phyloP scores from a whole-genome alignment of 1,284 basidiomycete species.

The Spongiforma sp. region DNA sequence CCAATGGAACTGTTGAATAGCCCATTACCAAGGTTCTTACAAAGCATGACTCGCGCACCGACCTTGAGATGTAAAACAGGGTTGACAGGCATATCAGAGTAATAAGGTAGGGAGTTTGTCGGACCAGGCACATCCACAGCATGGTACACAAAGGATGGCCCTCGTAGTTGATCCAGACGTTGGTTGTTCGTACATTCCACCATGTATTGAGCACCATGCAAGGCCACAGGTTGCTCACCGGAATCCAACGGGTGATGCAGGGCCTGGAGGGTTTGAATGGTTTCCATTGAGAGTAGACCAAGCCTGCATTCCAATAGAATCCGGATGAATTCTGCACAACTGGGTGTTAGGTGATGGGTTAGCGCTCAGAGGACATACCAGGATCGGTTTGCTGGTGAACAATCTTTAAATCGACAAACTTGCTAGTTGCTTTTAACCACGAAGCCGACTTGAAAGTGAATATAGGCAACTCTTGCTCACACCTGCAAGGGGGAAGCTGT shows the following conservation, averaged over 20 bases:
- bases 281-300: background rate
- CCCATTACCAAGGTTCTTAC: background rate
- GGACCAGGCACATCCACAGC: background rate
- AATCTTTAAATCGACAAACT: background rate
- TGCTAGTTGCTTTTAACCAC: background rate
- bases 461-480: background rate
- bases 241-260: background rate
- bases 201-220: background rate
- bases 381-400: background rate
- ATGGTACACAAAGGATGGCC: background rate
- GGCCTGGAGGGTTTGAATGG: background rate
- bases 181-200: background rate
- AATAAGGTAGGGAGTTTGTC: background rate
- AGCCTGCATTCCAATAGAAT: background rate
- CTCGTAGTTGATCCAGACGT: background rate
- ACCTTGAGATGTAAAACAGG: background rate
- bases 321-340: background rate
- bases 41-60: slow-evolving; percentile 1
- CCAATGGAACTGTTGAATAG: background rate
- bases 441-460: background rate
- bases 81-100: background rate
- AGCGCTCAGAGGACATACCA: background rate
- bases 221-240: background rate
- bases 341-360: background rate
- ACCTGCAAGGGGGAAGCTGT: background rate